Evolutionary conservation across 768 basidiomycete genomes (phyloP).

Genomic region (Albatrellus ellisii): DNA sequence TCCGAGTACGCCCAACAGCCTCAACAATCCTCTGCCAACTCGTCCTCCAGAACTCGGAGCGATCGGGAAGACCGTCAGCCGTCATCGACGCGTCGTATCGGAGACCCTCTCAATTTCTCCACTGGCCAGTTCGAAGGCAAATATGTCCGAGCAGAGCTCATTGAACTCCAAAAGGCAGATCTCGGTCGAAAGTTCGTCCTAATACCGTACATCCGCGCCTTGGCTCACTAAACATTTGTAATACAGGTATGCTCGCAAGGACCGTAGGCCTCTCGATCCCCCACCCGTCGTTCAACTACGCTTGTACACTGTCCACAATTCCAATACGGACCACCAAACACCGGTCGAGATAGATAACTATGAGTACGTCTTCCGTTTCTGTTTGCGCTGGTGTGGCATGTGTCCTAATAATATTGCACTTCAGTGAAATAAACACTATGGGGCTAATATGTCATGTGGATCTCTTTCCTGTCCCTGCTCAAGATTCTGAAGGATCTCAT

Average conservation of each 20-base stretch:
- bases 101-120: conserved; percentile 16
- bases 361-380: conserved; percentile 7
- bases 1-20: conserved; percentile 1
- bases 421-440: conserved; percentile 44
- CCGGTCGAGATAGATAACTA: conserved; percentile 10
- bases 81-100: conserved; percentile 12
- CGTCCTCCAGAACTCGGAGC: conserved; percentile 4
- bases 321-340: conserved; percentile 4
- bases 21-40: conserved; percentile 1
- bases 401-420: conserved; percentile 1
- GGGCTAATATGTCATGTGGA: conserved; percentile 72
- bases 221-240: not conserved
- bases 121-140: conserved; percentile 20
- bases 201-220: not conserved
- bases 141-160: conserved; percentile 16
- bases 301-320: conserved; percentile 12
- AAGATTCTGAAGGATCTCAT: conserved; percentile 5
- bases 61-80: conserved; percentile 5
- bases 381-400: conserved; percentile 6
- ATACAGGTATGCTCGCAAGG: conserved; percentile 16
- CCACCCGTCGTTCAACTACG: conserved; percentile 17
- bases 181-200: conserved; percentile 20
- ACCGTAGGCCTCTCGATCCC: conserved; percentile 17
- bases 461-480: conserved; percentile 42
- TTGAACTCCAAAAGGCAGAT: conserved; percentile 21